Conservation (phyloP, 768 basidiomycete species). For the Tubosaeta brunneosetosa region DNA sequence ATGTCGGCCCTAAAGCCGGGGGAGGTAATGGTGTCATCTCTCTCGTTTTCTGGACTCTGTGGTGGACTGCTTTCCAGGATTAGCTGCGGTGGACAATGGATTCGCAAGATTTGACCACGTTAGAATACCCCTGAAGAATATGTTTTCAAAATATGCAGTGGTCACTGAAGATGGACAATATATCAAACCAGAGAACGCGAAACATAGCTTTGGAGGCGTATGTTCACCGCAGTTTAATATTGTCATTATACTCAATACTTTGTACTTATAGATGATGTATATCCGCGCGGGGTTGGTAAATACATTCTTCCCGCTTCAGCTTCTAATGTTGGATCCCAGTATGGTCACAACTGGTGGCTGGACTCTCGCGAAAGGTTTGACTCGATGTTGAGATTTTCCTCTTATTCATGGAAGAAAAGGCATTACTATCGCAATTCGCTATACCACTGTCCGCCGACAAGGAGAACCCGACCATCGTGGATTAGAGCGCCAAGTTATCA, state of each 20-base stretch:
- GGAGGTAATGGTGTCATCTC: conserved; percentile 27
- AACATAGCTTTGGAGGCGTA: conserved; percentile 73
- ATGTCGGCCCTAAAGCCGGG: conserved; percentile 46
- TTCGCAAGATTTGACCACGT: conserved; percentile 63
- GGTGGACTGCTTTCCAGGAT: conserved; percentile 36
- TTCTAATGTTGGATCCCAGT: conserved; percentile 28
- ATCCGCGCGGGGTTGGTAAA: conserved; percentile 54
- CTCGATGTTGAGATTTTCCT: not conserved
- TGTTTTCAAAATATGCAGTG: conserved; percentile 71
- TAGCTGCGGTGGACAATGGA: conserved; percentile 56
- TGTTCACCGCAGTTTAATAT: conserved; percentile 20
- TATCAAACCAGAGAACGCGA: conserved; percentile 62
- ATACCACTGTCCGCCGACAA: conserved; percentile 68
- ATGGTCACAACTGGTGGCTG: conserved; percentile 64
- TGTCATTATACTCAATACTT: not conserved
- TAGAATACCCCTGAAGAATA: conserved; percentile 61
- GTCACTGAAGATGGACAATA: conserved; percentile 66
- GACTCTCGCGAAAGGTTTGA: conserved; percentile 58
- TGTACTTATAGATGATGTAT: conserved; percentile 55
- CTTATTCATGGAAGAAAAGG: conserved; percentile 38
- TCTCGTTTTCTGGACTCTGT: not conserved
- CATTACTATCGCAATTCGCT: conserved; percentile 57
- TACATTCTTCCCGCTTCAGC: not conserved
- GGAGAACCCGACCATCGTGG: conserved; percentile 48
- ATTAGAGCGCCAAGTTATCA: conserved; percentile 63